These are phyloP conservation scores for Suillus hirtellus DNA, from an alignment of 768 basidiomycete species.

Conservation along the genomic window DNA sequence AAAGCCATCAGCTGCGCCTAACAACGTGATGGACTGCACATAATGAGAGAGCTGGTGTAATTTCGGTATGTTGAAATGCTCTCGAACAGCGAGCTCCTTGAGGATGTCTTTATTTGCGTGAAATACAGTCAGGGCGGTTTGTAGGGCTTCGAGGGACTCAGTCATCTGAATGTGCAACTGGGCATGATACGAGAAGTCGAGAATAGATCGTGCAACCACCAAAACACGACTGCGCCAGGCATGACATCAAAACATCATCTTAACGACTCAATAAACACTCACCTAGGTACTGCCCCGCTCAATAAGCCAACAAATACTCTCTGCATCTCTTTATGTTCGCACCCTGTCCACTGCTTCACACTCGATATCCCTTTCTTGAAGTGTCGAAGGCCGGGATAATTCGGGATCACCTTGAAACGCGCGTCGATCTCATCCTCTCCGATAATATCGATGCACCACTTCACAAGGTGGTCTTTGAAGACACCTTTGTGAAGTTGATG, in stretches of 20 bases:
- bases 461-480: slow-evolving; percentile 44
- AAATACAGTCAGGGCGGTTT: slow-evolving; percentile 26
- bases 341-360: slow-evolving; percentile 45
- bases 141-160: slow-evolving; percentile 25
- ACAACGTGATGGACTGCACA: slow-evolving; percentile 20
- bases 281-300: slow-evolving; percentile 18
- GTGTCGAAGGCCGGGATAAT: slow-evolving; percentile 8
- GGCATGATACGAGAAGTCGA: slow-evolving; percentile 38
- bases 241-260: not conserved
- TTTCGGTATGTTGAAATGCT: slow-evolving; percentile 41
- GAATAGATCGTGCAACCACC: slow-evolving; percentile 23
- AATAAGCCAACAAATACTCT: slow-evolving; percentile 36
- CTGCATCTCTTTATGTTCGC: slow-evolving; percentile 41
- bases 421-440: slow-evolving; percentile 18
- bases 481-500: slow-evolving; percentile 51
- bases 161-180: slow-evolving; percentile 29
- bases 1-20: slow-evolving; percentile 34
- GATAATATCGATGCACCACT: slow-evolving; percentile 31
- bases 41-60: slow-evolving; percentile 35
- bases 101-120: slow-evolving; percentile 34
- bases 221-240: slow-evolving; percentile 20
- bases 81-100: slow-evolving; percentile 21
- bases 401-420: slow-evolving; percentile 17
- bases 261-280: not conserved
- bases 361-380: slow-evolving; percentile 32